Conservation (phyloP, 495 filamentous ascomycete species). For the Neurospora sp. region DNA sequence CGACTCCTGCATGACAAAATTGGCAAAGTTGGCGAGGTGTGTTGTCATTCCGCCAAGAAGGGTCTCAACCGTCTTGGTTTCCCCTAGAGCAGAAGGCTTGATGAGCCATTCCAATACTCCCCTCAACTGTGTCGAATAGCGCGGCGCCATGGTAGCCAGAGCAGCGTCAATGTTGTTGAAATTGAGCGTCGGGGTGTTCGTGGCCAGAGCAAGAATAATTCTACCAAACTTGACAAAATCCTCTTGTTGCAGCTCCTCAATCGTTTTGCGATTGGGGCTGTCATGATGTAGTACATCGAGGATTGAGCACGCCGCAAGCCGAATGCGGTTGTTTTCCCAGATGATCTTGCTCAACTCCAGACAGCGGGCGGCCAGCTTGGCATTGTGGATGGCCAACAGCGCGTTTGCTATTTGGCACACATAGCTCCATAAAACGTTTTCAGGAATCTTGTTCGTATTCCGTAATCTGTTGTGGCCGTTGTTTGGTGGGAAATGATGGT, state of each 20-base stretch:
- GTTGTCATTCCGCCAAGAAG: constrained; percentile 66
- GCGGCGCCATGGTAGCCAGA: constrained; percentile 60
- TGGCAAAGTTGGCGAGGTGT: constrained; percentile 59
- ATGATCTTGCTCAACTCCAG: constrained; percentile 78
- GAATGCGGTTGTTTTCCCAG: constrained; percentile 72
- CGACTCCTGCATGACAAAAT: constrained; percentile 61
- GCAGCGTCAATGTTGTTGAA: constrained; percentile 47
- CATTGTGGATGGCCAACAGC: constrained; percentile 73
- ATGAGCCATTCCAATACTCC: constrained; percentile 72
- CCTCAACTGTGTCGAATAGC: constrained; percentile 63
- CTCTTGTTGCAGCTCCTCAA: constrained; percentile 72
- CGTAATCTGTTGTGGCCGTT: constrained; percentile 38
- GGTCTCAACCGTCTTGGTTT: constrained; percentile 60
- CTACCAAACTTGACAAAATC: constrained; percentile 82
- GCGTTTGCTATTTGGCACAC: constrained; percentile 86
- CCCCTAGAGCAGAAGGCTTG: constrained; percentile 35
- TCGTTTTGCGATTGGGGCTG: constrained; percentile 35
- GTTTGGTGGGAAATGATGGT: constrained; percentile 61
- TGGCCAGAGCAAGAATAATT: constrained; percentile 68
- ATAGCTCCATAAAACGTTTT: constrained; percentile 82
- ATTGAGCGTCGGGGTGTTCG: constrained; percentile 43
- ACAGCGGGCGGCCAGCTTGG: constrained; percentile 70
- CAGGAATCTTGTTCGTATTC: constrained; percentile 46
- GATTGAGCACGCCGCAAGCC: constrained; percentile 79
- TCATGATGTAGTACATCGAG: constrained; percentile 80